These are phyloP conservation scores for Xylaria grammica DNA, from an alignment of 495 filamentous ascomycete species.

Conservation along the genomic window DNA sequence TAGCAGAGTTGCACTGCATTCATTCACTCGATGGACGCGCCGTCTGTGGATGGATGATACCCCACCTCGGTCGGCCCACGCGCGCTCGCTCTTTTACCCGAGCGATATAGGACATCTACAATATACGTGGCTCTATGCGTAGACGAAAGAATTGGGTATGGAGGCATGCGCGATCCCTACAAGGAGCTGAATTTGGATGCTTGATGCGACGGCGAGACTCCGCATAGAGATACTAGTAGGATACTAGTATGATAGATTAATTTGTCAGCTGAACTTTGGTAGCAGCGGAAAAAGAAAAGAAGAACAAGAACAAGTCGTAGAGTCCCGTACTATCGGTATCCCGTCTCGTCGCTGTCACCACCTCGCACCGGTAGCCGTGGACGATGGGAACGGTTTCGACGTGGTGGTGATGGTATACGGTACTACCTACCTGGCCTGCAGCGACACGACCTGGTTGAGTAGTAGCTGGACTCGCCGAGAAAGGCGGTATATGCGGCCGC, in stretches of 20 bases:
- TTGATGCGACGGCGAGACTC: not conserved
- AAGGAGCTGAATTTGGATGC: slow-evolving; percentile 1
- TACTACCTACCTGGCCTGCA: not conserved
- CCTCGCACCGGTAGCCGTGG: not conserved
- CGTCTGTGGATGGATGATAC: not conserved
- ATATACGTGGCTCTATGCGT: no score
- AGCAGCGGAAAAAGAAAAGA: not conserved
- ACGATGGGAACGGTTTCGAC: no score
- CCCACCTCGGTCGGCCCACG: slow-evolving; percentile 3
- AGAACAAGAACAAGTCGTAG: not conserved
- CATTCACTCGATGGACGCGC: not conserved
- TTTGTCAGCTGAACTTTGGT: not conserved
- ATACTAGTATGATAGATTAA: no score
- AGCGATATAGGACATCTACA: no score
- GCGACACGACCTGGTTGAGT: not conserved
- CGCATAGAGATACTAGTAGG: not conserved
- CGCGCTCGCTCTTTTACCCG: not conserved
- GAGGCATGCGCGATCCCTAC: not conserved
- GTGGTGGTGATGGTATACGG: no score
- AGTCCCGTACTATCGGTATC: slow-evolving; percentile 11
- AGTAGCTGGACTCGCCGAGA: not conserved
- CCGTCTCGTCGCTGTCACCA: not conserved
- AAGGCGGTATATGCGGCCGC: not conserved
- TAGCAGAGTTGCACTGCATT: slow-evolving; percentile 9
- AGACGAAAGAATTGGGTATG: not conserved